Base-by-base conservation (phyloP, 2,329 filamentous ascomycete genomes). In the Ceratocystis variospora region DNA sequence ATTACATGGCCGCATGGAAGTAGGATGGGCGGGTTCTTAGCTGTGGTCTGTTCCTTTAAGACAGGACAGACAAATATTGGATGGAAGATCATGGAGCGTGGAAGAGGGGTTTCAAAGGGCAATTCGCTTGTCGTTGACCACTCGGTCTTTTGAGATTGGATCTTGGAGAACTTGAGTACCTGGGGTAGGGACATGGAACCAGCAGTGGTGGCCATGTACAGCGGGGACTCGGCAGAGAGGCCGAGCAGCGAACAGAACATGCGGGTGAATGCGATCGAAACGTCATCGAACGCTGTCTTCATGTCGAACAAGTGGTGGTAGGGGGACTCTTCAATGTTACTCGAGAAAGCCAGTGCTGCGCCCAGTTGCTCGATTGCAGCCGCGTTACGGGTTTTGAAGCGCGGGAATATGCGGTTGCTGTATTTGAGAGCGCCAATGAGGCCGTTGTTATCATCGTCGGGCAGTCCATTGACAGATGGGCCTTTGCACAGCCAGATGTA, bases 31-130 rank as follows among this genome's bases (percentile, higher is more conserved):
- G 94, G 94, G 74, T 99, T 99, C 28, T 81, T 78, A 72, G 96
- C 91, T 0, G 93, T 99, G 0, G 89, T 91, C 75, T 99, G 94
- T 73, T 96, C 94, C 75, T 97, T 97, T 72, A 88, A 92, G 4
- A 99, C 94, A 0, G 94, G 94, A 73, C 94, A 99, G 53, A 99
- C 94, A 73, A 99, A 99, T 73, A 99, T 96, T 66, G 89, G 89
- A 75, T 99, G 94, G 78, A 96, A 99, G 62, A 86, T 79, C 81
- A 84, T 84, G 70, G 78, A 81, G 62, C 75, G 73, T 0, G 83
- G 83, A 1, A 86, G 76, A 1, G 83, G 81, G 1, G 83, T 86
- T 71, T 89, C 81, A 73, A 92, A 94, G 0, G 93, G 90, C 19
- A 99, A 79, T 75, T 99, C 94, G 72, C 94, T 87, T 68, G 88